Base-by-base conservation (phyloP, 2,329 filamentous ascomycete genomes). In the Didymella exigua region DNA sequence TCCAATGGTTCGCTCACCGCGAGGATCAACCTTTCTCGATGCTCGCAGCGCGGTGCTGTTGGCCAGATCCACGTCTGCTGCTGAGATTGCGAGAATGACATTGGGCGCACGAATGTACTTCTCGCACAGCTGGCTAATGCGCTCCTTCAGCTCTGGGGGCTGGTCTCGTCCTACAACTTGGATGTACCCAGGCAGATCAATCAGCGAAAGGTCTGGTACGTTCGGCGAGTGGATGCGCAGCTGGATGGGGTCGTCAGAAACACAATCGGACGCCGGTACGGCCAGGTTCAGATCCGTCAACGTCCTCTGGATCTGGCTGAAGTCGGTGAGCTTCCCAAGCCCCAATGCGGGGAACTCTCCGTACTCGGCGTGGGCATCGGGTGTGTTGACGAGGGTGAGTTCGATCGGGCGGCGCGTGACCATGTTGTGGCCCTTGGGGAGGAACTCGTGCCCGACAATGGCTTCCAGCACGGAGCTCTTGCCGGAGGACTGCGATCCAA, bases 381-480 rank as follows among this genome's bases (percentile, higher is more conserved):
- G 93, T 0, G 93, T 98, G 76, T 99, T 98, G 76, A 99, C 88
- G 5, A 99, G 84, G 0, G 95, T 99, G 51, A 99, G 82, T 76
- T 99, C 95, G 71, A 99, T 99, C 0, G 95, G 95, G 56, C 95
- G 84, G 34, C 96, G 85, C 8, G 95, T 99, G 44, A 99, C 95
- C 95, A 99, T 99, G 70, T 99, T 99, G 36, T 88, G 88, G n/a
- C 95, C 95, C 76, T 99, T 99, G 5, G 95, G 96, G 40, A 99
- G 79, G 65, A 99, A 99, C 68, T 99, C 95, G 70, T 99, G 95
- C 5, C 95, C 96, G 49, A 99, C 96, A 58, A 99, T 96, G 18
- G 95, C 91, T 75, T 99, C 95, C 42, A 99, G 76, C 1, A 99
- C 95, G 1, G 95, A 99, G 70, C 93, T 98, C 79, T 99, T 99